phyloP scores from a whole-genome alignment of 2,329 filamentous ascomycete species.

The Diaporthe helianthi region DNA sequence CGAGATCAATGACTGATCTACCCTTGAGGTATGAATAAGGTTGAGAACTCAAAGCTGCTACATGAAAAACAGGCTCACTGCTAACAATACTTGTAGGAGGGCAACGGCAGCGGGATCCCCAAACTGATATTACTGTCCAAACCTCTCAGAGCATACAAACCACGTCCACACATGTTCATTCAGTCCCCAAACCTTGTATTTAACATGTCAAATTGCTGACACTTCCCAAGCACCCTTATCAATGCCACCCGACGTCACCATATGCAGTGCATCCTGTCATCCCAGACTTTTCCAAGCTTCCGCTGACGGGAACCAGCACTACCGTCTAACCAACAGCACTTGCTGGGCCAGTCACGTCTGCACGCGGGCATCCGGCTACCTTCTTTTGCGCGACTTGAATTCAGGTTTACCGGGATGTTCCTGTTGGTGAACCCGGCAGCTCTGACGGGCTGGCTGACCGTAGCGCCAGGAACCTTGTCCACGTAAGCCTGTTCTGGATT shows the following conservation, averaged over 20 bases:
- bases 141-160: not conserved
- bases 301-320: conserved; percentile 20
- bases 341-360: not conserved
- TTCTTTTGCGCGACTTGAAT: not conserved
- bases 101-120: not conserved
- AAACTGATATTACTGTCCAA: not conserved
- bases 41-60: not conserved
- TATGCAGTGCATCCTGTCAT: conserved; percentile 7
- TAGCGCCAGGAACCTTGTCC: conserved; percentile 24
- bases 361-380: conserved; percentile 9
- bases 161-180: not conserved
- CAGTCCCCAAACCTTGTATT: too few species aligned
- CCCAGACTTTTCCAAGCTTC: conserved; percentile 13
- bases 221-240: not conserved
- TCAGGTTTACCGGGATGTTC: conserved; percentile 11
- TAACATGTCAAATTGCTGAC: conserved; percentile 1
- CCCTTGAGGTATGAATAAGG: too few species aligned
- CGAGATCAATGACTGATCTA: not conserved
- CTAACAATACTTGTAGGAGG: not conserved
- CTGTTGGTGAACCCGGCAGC: conserved; percentile 1
- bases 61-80: not conserved
- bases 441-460: not conserved
- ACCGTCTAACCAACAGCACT: conserved; percentile 11
- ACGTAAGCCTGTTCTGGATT: conserved; percentile 7
- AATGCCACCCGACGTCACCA: conserved; percentile 10